These are phyloP conservation scores for Schoenoplectus tabernaemontani DNA, from an alignment of 202 grass and related monocot species.

Conservation along the genomic window DNA sequence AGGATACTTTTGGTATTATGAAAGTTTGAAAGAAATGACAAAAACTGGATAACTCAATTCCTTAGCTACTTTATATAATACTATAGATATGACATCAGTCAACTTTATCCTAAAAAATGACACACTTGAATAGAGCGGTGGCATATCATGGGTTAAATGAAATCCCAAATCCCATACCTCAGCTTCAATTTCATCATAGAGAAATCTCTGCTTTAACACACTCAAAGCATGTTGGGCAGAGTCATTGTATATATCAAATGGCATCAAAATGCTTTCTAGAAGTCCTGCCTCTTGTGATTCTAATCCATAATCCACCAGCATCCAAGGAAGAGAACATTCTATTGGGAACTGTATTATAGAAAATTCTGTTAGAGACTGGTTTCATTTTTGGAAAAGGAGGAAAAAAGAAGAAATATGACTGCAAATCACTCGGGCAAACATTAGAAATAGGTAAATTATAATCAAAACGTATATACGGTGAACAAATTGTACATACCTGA, in stretches of 20 bases:
- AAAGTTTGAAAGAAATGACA: too few relatives aligned
- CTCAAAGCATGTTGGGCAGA: conserved; percentile 93
- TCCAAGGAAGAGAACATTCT: conserved; percentile 96
- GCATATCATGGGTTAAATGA: conserved; percentile 8
- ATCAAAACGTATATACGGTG: not conserved
- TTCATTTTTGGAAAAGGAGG: not conserved
- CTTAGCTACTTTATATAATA: too few relatives aligned
- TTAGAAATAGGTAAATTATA: not conserved
- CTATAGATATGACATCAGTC: not conserved
- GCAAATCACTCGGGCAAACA: conserved; percentile 5
- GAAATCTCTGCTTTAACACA: conserved; percentile 92
- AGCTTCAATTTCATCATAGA: conserved; percentile 99
- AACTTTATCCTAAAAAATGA: conserved; percentile 6
- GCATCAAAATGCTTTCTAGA: conserved; percentile 96
- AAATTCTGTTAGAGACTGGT: not conserved
- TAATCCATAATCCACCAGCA: conserved; percentile 84
- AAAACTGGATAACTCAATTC: too few relatives aligned
- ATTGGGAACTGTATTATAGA: conserved; percentile 77
- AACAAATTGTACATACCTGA: conserved; percentile 48
- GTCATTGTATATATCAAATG: conserved; percentile 98
- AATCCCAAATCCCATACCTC: conserved; percentile 43
- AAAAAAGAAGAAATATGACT: conserved; percentile 14
- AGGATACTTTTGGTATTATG: too few relatives aligned
- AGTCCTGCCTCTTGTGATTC: conserved; percentile 92
- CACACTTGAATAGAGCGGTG: not conserved